Conservation (phyloP, 768 basidiomycete species). For the Tylopilus vinaceipallidus region DNA sequence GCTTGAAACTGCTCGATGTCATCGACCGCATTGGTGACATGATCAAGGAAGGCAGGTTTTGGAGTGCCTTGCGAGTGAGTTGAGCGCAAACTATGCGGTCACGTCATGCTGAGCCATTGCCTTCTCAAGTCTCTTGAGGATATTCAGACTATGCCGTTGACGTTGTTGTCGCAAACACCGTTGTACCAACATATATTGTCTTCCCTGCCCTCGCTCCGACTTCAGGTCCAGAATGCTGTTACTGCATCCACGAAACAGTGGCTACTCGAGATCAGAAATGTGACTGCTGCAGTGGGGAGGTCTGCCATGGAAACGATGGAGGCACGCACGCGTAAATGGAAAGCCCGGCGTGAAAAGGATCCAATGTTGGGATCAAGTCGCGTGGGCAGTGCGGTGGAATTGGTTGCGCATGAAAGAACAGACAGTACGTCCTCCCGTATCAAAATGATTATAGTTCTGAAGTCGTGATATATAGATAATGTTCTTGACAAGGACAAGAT, state of each 20-base stretch:
- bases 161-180: constrained; percentile 86
- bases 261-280: constrained; percentile 91
- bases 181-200: constrained; percentile 90
- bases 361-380: constrained; percentile 70
- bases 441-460: constrained; percentile 7
- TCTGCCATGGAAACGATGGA: constrained; percentile 93
- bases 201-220: constrained; percentile 85
- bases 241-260: constrained; percentile 96
- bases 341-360: constrained; percentile 79
- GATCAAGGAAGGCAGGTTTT: constrained; percentile 92
- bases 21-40: constrained; percentile 90
- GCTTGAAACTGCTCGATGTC: constrained; percentile 88
- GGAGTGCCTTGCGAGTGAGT: constrained; percentile 93
- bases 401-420: constrained; percentile 89
- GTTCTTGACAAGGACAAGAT: constrained; percentile 89
- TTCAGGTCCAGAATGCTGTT: constrained; percentile 89
- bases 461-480: constrained; percentile 53
- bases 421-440: constrained; percentile 65
- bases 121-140: constrained; percentile 85
- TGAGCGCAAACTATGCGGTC: background rate
- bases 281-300: constrained; percentile 80
- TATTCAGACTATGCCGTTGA: constrained; percentile 85
- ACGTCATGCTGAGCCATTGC: constrained; percentile 31
- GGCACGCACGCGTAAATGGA: constrained; percentile 77
- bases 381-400: constrained; percentile 89